phyloP scores from a whole-genome alignment of 2,329 filamentous ascomycete species.

The Corniculantispora saksenae region DNA sequence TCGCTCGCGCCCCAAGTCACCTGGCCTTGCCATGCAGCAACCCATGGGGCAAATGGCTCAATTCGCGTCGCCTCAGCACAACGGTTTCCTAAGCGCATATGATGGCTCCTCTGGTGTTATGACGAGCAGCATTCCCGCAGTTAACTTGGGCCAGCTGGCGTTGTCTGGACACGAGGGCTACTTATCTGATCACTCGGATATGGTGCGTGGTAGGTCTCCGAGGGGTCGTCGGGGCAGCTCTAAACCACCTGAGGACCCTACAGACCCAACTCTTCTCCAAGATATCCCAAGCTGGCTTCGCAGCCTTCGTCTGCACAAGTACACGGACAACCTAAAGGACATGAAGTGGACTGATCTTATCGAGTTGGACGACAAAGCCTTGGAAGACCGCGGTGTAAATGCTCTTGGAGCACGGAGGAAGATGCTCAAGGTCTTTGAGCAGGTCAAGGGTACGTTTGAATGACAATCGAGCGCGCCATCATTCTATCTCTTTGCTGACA shows the following conservation, averaged over 20 bases:
- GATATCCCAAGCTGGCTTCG: conserved; percentile 96
- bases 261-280: conserved; percentile 83
- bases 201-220: conserved; percentile 86
- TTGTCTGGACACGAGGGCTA: conserved; percentile 77
- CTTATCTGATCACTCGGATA: conserved; percentile 89
- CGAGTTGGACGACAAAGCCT: conserved; percentile 86
- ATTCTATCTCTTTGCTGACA: not conserved
- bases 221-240: conserved; percentile 90
- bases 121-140: conserved; percentile 67
- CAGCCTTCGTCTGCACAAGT: conserved; percentile 94
- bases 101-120: conserved; percentile 72
- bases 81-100: conserved; percentile 89
- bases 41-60: conserved; percentile 63
- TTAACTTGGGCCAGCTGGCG: conserved; percentile 73
- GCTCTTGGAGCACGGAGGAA: conserved; percentile 92
- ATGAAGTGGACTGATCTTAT: conserved; percentile 94
- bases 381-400: conserved; percentile 92
- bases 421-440: conserved; percentile 99
- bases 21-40: conserved; percentile 78
- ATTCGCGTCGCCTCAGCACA: conserved; percentile 88
- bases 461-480: not conserved
- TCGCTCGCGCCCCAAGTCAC: conserved; percentile 85
- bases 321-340: conserved; percentile 97
- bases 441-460: conserved; percentile 71
- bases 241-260: conserved; percentile 97